Percentiles rank a stretch among this genome's conserved stretches.
These are phyloP conservation scores for Alternaria brassicae DNA, from an alignment of 2,329 filamentous ascomycete genomes.

Conservation along the genomic window DNA sequence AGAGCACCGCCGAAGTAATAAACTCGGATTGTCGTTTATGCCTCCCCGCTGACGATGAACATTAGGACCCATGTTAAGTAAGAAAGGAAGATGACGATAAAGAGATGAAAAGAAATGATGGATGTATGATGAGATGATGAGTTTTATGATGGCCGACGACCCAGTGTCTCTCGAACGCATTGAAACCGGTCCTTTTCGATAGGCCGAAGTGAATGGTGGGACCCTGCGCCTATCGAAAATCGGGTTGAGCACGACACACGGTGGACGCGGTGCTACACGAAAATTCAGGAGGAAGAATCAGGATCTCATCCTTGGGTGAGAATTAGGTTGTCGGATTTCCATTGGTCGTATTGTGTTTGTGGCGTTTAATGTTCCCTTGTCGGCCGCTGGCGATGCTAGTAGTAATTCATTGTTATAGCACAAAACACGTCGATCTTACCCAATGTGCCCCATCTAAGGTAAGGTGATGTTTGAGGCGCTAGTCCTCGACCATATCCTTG, in stretches of 20 bases:
- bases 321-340: background rate
- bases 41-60: background rate
- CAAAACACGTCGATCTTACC: background rate
- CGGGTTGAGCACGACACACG: background rate
- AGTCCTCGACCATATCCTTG: conserved; percentile 2
- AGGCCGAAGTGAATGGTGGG: conserved; percentile 24
- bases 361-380: background rate
- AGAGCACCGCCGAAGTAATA: background rate
- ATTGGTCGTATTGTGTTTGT: background rate
- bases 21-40: background rate
- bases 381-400: background rate
- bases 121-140: background rate
- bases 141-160: background rate
- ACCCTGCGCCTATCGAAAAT: conserved; percentile 12
- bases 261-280: background rate
- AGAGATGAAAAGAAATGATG: background rate
- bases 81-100: background rate
- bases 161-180: conserved; percentile 2
- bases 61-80: background rate
- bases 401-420: background rate
- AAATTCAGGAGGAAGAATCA: background rate
- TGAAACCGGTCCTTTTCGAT: conserved; percentile 22
- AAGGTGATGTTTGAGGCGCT: background rate
- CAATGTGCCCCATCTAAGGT: background rate
- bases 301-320: background rate